These are phyloP conservation scores for Ceratocystis cubensis DNA, from an alignment of 2,329 filamentous ascomycete genomes.

Conservation along the genomic window DNA sequence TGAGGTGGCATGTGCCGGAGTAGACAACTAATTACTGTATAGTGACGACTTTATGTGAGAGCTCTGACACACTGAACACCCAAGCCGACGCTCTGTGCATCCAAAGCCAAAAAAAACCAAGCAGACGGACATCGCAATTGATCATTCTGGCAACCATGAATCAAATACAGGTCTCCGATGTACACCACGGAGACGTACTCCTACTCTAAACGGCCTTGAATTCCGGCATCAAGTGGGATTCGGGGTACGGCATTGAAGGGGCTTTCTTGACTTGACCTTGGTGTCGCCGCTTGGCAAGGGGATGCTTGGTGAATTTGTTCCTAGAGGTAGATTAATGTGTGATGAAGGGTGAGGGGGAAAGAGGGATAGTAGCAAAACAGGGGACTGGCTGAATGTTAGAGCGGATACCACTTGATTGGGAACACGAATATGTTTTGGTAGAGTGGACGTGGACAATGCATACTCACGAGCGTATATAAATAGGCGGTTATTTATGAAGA, in stretches of 20 bases:
- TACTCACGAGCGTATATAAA: neutral
- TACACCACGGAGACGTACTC: neutral
- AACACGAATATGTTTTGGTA: neutral
- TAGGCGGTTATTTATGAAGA: neutral
- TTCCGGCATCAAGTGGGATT: too few species aligned
- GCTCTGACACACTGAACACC: neutral
- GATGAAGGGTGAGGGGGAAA: neutral
- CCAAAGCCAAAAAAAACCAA: neutral
- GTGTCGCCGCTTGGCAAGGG: neutral
- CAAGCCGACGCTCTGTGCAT: slow-evolving; percentile 8
- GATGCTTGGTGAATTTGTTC: neutral
- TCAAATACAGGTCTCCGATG: neutral
- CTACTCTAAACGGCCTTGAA: neutral
- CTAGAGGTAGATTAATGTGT: too few species aligned
- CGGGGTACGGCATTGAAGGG: too few species aligned
- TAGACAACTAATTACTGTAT: slow-evolving; percentile 2
- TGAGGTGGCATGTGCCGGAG: neutral
- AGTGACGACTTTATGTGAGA: slow-evolving; percentile 24
- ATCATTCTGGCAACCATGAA: neutral
- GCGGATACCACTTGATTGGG: slow-evolving; percentile 3
- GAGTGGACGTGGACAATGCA: neutral
- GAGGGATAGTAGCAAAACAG: slow-evolving; percentile 3
- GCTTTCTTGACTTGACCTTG: neutral
- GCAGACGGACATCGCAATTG: neutral
- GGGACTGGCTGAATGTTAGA: slow-evolving; percentile 2